Percentiles rank a stretch among this genome's conserved stretches.
Conservation (phyloP, 495 filamentous ascomycete genomes). For the Chaetomium tenue region DNA sequence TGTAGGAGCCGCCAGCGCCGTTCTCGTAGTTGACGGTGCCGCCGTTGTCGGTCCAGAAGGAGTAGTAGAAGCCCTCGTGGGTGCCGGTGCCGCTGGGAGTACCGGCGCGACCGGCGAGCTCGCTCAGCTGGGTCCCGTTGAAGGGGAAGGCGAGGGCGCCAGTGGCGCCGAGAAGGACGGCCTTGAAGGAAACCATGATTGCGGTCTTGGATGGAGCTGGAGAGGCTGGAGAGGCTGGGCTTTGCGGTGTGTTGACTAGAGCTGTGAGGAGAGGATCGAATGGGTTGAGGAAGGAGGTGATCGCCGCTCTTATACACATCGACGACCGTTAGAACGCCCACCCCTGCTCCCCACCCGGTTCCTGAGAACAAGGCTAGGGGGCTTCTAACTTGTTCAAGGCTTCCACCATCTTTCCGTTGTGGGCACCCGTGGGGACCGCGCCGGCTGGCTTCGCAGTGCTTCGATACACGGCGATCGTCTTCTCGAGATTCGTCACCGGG, state of each 20-base stretch:
- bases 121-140: constrained; percentile 26
- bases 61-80: constrained; percentile 57
- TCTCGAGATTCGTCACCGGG: constrained; percentile 1
- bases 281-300: background rate
- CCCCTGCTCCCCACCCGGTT: background rate
- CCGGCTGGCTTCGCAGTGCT: too few relatives aligned
- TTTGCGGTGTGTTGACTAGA: background rate
- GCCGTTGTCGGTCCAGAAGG: constrained; percentile 60
- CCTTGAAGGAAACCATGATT: constrained; percentile 28
- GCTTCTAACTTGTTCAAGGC: background rate
- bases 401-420: background rate
- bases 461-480: background rate
- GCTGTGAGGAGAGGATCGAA: constrained; percentile 2
- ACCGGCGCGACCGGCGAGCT: constrained; percentile 35
- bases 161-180: constrained; percentile 22
- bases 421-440: background rate
- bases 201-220: background rate
- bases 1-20: constrained; percentile 51
- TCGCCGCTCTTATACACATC: constrained; percentile 3
- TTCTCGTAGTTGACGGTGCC: constrained; percentile 58
- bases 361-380: background rate
- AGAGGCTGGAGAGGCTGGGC: background rate
- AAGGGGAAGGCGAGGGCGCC: constrained; percentile 21
- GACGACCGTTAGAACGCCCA: background rate
- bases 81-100: constrained; percentile 44